Evolutionary conservation across 1,139 yeast genomes (phyloP).

Genomic region (Fermentozyma sake): DNA sequence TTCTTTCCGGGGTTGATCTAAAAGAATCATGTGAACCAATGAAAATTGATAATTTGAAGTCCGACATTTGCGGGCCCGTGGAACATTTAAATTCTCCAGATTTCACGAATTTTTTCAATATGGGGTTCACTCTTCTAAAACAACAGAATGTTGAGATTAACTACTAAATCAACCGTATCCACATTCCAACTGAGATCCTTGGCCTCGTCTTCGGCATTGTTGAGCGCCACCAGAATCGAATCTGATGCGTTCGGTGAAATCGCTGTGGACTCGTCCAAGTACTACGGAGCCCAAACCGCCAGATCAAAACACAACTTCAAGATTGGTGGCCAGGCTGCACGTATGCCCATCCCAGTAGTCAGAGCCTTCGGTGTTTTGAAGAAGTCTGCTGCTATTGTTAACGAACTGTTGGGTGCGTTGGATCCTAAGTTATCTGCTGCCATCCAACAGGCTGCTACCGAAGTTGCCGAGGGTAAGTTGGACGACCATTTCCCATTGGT

Average conservation of each 20-base stretch:
- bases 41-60: too few species aligned
- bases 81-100: too few species aligned
- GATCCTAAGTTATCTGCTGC: slow-evolving; percentile 82
- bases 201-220: slow-evolving; percentile 20
- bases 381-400: slow-evolving; percentile 92
- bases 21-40: too few species aligned
- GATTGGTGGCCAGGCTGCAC: slow-evolving; percentile 78
- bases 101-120: too few species aligned
- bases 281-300: slow-evolving; percentile 99
- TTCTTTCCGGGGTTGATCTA: too few species aligned
- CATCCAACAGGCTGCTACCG: slow-evolving; percentile 91
- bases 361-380: slow-evolving; percentile 90
- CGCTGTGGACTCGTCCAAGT: slow-evolving; percentile 77
- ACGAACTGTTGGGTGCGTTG: slow-evolving; percentile 71
- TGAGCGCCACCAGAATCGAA: slow-evolving; percentile 59
- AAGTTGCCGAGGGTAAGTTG: slow-evolving; percentile 87
- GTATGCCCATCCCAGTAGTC: slow-evolving; percentile 87
- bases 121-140: slow-evolving; percentile 1
- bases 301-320: slow-evolving; percentile 89
- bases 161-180: slow-evolving; percentile 12
- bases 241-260: slow-evolving; percentile 96
- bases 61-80: too few species aligned
- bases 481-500: slow-evolving; percentile 95
- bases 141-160: slow-evolving; percentile 30
- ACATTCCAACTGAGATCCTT: slow-evolving; percentile 22